Evolutionary conservation across 192 early-diverging fungal species (phyloP).

Genomic region (Chytriomyces sp.): DNA sequence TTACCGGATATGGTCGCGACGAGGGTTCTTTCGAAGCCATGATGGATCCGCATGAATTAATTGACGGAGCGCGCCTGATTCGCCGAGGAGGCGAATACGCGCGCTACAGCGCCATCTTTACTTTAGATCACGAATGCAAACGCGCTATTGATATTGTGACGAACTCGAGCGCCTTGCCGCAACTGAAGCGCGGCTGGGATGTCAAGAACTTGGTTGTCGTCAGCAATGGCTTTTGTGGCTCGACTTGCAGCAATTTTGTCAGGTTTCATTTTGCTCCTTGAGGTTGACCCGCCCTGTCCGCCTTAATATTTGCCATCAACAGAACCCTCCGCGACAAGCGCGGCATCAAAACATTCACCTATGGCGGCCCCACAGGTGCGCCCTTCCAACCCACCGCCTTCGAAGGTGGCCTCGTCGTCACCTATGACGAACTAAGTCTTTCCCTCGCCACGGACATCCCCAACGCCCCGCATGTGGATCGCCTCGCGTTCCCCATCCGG

Average conservation of each 20-base stretch:
- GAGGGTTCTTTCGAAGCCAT: background rate
- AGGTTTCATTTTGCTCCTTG: background rate
- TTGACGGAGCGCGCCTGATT: background rate
- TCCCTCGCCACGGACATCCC: background rate
- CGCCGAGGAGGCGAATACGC: background rate
- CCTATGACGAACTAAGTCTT: background rate
- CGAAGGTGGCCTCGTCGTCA: constrained; percentile 11
- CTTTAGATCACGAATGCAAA: background rate
- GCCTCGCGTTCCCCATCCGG: background rate
- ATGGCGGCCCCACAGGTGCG: background rate
- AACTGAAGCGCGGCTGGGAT: constrained; percentile 5
- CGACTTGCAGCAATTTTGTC: constrained; percentile 2
- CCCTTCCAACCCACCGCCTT: constrained; percentile 17
- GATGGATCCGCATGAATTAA: background rate
- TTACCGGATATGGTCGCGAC: background rate
- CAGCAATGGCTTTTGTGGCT: constrained; percentile 16
- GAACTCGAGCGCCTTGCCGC: background rate
- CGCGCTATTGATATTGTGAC: background rate
- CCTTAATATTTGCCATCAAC: background rate
- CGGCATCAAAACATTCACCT: background rate
- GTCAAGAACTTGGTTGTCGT: background rate
- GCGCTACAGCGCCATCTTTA: background rate
- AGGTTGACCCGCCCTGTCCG: background rate
- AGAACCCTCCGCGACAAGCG: background rate
- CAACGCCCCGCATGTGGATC: background rate